Conservation (phyloP, 2,329 filamentous ascomycete species). For the Colletotrichum tropicicola region DNA sequence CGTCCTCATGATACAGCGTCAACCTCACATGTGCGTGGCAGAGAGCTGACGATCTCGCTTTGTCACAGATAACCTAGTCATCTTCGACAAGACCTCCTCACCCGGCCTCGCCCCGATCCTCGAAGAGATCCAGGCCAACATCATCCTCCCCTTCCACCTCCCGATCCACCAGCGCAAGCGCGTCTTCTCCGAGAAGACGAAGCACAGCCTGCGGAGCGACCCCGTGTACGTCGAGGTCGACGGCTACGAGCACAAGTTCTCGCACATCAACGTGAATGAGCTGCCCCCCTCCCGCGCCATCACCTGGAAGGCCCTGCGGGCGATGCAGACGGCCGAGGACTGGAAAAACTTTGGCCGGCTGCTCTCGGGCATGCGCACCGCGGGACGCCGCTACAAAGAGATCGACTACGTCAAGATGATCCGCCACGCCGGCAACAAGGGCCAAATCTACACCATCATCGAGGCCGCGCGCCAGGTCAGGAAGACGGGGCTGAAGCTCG, state of each 20-base stretch:
- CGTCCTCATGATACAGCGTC: neutral
- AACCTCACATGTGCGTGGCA: neutral
- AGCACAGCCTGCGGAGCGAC: slow-evolving; percentile 59
- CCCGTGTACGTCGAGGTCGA: slow-evolving; percentile 68
- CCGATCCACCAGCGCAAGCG: slow-evolving; percentile 60
- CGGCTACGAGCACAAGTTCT: slow-evolving; percentile 62
- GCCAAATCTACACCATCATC: slow-evolving; percentile 55
- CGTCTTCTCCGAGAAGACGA: slow-evolving; percentile 57
- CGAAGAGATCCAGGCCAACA: slow-evolving; percentile 60
- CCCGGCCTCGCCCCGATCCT: slow-evolving; percentile 63
- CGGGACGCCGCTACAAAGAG: slow-evolving; percentile 46
- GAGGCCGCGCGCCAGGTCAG: slow-evolving; percentile 57
- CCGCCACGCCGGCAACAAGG: slow-evolving; percentile 49
- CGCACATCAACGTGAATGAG: slow-evolving; percentile 50
- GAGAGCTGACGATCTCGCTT: neutral
- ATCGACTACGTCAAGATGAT: slow-evolving; percentile 49
- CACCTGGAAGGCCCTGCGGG: slow-evolving; percentile 46
- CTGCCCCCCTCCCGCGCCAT: slow-evolving; percentile 52
- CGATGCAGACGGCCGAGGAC: slow-evolving; percentile 59
- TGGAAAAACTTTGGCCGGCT: slow-evolving; percentile 62
- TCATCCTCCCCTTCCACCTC: slow-evolving; percentile 71
- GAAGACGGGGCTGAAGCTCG: slow-evolving; percentile 55
- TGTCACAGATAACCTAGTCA: slow-evolving; percentile 37
- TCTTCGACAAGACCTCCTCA: slow-evolving; percentile 62
- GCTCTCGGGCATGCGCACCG: slow-evolving; percentile 58